These are phyloP conservation scores for Ascocoryne sarcoides DNA, from an alignment of 2,329 filamentous ascomycete genomes.

Conservation along the genomic window DNA sequence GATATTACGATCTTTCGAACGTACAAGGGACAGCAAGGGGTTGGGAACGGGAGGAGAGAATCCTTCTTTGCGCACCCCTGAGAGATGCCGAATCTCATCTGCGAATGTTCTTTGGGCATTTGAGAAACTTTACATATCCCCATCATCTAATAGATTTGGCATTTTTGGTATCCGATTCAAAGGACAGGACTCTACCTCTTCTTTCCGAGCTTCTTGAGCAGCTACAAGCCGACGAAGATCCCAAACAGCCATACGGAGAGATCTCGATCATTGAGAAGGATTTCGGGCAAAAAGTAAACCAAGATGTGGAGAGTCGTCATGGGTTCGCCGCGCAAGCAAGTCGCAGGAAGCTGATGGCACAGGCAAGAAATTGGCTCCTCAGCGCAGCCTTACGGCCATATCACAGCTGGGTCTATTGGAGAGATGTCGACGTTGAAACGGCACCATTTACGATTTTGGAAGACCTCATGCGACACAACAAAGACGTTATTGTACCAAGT, in stretches of 20 bases:
- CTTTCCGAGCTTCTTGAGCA: slow-evolving; percentile 67
- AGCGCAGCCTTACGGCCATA: slow-evolving; percentile 88
- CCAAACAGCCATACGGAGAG: slow-evolving; percentile 80
- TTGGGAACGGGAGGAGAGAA: slow-evolving; percentile 94
- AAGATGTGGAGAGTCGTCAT: slow-evolving; percentile 95
- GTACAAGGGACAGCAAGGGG: slow-evolving; percentile 86
- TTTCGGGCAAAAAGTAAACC: slow-evolving; percentile 95
- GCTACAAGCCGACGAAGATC: slow-evolving; percentile 72
- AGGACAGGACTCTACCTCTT: slow-evolving; percentile 75
- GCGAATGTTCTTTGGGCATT: slow-evolving; percentile 96
- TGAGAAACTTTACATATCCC: slow-evolving; percentile 93
- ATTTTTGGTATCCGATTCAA: slow-evolving; percentile 95
- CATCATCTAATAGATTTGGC: slow-evolving; percentile 94
- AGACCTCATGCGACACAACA: slow-evolving; percentile 97
- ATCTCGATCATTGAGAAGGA: slow-evolving; percentile 98
- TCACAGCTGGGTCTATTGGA: slow-evolving; percentile 99
- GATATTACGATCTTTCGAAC: slow-evolving; percentile 91
- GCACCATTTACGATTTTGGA: slow-evolving; percentile 95
- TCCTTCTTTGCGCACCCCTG: slow-evolving; percentile 87
- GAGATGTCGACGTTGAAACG: slow-evolving; percentile 96
- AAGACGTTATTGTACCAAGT: slow-evolving; percentile 98
- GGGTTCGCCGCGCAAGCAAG: slow-evolving; percentile 94
- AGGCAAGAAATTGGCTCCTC: slow-evolving; percentile 92
- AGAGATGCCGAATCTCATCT: slow-evolving; percentile 88
- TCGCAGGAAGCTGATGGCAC: slow-evolving; percentile 92